A percentile compares a stretch with the other conserved stretches of the same genome.
These are phyloP conservation scores for Cytospora mali DNA, from an alignment of 2,329 filamentous ascomycete genomes.

Conservation along the genomic window DNA sequence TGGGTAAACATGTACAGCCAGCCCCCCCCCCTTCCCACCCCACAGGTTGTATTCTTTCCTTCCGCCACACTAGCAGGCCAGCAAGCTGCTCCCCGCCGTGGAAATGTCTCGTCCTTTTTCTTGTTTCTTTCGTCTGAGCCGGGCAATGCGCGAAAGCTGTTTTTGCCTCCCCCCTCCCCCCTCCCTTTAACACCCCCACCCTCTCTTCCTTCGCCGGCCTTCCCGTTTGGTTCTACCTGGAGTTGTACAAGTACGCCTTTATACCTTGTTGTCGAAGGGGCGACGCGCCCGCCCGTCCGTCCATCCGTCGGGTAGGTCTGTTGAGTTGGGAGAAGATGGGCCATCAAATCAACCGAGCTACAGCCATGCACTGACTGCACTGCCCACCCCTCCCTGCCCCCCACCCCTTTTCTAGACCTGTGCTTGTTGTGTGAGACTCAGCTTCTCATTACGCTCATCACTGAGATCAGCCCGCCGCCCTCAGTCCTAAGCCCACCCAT, in stretches of 20 bases:
- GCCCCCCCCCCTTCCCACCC: too few species aligned
- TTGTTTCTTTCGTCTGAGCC: background rate
- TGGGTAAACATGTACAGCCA: conserved; percentile 1
- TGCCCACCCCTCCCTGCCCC: background rate
- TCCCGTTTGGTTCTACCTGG: background rate
- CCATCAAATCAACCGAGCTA: background rate
- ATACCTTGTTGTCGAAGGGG: background rate
- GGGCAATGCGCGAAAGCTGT: background rate
- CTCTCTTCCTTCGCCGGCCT: background rate
- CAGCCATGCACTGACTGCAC: too few species aligned
- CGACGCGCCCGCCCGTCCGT: background rate
- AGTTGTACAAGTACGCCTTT: background rate
- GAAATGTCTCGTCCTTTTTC: background rate
- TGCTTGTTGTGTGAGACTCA: background rate
- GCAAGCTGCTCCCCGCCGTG: background rate
- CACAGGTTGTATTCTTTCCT: background rate
- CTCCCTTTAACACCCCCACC: too few species aligned
- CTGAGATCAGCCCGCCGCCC: conserved; percentile 1
- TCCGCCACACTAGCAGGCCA: background rate
- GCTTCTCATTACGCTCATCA: background rate
- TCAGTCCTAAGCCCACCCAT: background rate
- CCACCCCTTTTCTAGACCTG: background rate
- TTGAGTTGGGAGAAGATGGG: background rate
- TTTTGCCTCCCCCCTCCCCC: background rate
- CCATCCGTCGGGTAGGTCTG: background rate